These are phyloP conservation scores for Trichoderma breve DNA, from an alignment of 2,329 filamentous ascomycete genomes.

Conservation along the genomic window DNA sequence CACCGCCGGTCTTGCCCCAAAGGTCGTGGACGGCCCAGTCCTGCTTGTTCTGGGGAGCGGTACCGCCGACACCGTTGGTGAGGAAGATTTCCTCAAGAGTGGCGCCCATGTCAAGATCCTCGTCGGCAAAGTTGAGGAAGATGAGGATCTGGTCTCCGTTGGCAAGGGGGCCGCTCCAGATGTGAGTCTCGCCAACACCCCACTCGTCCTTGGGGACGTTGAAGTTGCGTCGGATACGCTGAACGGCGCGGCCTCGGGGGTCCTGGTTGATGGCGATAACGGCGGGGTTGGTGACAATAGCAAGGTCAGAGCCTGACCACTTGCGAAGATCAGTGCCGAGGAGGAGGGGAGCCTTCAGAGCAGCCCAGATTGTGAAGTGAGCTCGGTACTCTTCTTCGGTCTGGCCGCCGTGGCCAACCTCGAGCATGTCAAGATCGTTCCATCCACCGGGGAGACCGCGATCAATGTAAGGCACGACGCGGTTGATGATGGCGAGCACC, in stretches of 20 bases:
- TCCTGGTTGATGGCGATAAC: conserved; percentile 38
- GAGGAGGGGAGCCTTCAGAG: conserved; percentile 45
- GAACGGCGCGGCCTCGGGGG: conserved; percentile 28
- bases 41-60: conserved; percentile 14
- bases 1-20: conserved; percentile 14
- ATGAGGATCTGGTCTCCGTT: conserved; percentile 19
- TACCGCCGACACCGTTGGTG: conserved; percentile 14
- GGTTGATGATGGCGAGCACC: conserved; percentile 17
- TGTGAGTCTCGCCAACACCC: conserved; percentile 27
- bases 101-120: conserved; percentile 18
- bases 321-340: conserved; percentile 39
- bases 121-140: conserved; percentile 17
- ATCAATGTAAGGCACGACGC: conserved; percentile 11
- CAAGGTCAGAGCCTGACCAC: conserved; percentile 24
- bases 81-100: conserved; percentile 18
- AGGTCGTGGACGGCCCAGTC: conserved; percentile 18
- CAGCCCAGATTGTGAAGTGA: conserved; percentile 46
- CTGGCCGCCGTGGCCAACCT: conserved; percentile 17
- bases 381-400: conserved; percentile 24
- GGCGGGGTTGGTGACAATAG: conserved; percentile 27
- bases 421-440: conserved; percentile 20
- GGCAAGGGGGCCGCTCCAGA: conserved; percentile 30
- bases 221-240: conserved; percentile 18
- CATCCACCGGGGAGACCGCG: conserved; percentile 17
- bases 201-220: conserved; percentile 28